These are phyloP conservation scores for Cladosporium sp. DNA, from an alignment of 2,329 filamentous ascomycete genomes.

Conservation along the genomic window DNA sequence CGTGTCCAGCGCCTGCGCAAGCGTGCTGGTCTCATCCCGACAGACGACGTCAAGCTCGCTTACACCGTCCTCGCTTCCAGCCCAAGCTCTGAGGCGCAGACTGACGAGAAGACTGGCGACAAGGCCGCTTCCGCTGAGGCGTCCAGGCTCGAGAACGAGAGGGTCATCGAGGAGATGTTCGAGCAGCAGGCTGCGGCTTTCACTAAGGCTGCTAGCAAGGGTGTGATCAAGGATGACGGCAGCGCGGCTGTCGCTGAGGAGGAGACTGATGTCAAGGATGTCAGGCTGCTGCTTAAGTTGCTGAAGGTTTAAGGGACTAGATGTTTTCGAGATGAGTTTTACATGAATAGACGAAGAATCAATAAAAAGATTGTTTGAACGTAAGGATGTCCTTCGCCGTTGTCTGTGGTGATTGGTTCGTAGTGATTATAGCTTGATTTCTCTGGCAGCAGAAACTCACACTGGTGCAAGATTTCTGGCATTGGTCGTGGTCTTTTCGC, in stretches of 20 bases:
- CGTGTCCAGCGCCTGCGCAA: slow-evolving; percentile 88
- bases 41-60: slow-evolving; percentile 93
- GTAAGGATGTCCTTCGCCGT: not conserved
- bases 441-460: no score
- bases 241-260: slow-evolving; percentile 63
- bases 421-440: no score
- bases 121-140: slow-evolving; percentile 24
- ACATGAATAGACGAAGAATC: slow-evolving; percentile 6
- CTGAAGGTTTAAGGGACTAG: slow-evolving; percentile 55
- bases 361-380: not conserved
- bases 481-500: no score
- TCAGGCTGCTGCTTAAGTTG: slow-evolving; percentile 65
- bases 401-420: no score
- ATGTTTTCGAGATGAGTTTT: not conserved
- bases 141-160: slow-evolving; percentile 26
- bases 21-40: slow-evolving; percentile 83
- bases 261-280: slow-evolving; percentile 75
- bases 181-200: slow-evolving; percentile 28
- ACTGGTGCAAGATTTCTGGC: no score
- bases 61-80: slow-evolving; percentile 62
- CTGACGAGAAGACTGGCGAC: slow-evolving; percentile 11
- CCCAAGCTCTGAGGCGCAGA: slow-evolving; percentile 16
- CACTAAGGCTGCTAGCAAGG: slow-evolving; percentile 29
- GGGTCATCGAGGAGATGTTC: slow-evolving; percentile 31
- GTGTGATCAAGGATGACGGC: slow-evolving; percentile 20